Conservation (phyloP, 2,329 filamentous ascomycete species). For the Dothiorella sarmentorum region DNA sequence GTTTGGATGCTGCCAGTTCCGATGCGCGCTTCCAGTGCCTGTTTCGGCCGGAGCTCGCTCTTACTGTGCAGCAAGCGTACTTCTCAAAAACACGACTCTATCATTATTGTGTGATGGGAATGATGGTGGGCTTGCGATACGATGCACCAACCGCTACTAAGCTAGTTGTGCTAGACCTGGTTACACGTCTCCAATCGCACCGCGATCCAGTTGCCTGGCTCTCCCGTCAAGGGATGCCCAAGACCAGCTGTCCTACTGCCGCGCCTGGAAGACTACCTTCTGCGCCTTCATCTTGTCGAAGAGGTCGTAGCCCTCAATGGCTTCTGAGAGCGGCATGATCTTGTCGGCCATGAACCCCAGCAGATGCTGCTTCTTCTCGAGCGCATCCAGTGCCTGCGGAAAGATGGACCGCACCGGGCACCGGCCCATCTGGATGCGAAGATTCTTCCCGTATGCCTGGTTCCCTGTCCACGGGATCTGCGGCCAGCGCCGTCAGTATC, state of each 20-base stretch:
- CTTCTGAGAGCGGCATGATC: conserved; percentile 49
- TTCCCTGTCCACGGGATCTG: conserved; percentile 47
- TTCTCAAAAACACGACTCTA: conserved; percentile 8
- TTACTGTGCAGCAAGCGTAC: not conserved
- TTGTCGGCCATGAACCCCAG: conserved; percentile 53
- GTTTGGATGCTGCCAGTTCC: not conserved
- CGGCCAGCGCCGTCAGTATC: not conserved
- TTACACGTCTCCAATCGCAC: conserved; percentile 15
- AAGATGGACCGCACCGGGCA: conserved; percentile 52
- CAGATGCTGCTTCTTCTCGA: conserved; percentile 49
- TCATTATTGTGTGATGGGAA: not conserved
- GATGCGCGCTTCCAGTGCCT: conserved; percentile 6
- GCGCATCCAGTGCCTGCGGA: conserved; percentile 43
- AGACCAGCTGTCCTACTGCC: conserved; percentile 27
- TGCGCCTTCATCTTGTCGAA: conserved; percentile 54
- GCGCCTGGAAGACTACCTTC: conserved; percentile 51
- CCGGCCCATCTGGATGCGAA: conserved; percentile 48
- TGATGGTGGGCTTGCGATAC: not conserved
- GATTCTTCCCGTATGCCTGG: conserved; percentile 50
- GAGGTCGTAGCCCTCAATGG: conserved; percentile 50
- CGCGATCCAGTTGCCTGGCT: conserved; percentile 4
- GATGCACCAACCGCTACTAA: not conserved
- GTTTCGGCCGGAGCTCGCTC: conserved; percentile 12
- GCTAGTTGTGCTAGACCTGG: conserved; percentile 13
- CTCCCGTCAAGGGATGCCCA: conserved; percentile 7